A percentile compares a stretch with the other conserved stretches of the same genome.
Conservation (phyloP, 768 basidiomycete species). For the Tulasnella sp. region DNA sequence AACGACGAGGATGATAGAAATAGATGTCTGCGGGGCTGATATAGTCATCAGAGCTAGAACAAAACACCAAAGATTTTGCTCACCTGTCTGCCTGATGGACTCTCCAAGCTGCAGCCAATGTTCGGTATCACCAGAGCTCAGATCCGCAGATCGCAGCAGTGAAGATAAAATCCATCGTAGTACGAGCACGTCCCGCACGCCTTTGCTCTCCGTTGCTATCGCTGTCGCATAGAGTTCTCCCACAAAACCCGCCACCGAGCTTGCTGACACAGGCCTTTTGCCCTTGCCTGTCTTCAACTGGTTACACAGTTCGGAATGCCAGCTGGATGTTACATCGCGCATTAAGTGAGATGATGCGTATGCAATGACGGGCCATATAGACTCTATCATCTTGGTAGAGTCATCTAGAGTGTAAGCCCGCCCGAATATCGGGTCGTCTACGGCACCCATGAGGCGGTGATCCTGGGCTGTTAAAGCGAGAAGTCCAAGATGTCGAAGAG, state of each 20-base stretch:
- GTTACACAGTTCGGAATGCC: slow-evolving; percentile 38
- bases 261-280: background rate
- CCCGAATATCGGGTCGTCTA: slow-evolving; percentile 40
- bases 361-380: slow-evolving; percentile 42
- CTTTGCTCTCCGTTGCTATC: slow-evolving; percentile 29
- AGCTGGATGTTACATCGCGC: slow-evolving; percentile 31
- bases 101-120: slow-evolving; percentile 64
- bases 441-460: slow-evolving; percentile 40
- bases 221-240: no score
- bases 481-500: slow-evolving; percentile 55
- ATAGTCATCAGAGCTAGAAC: background rate
- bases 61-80: slow-evolving; percentile 19
- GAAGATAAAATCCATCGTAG: slow-evolving; percentile 51
- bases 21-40: slow-evolving; percentile 56
- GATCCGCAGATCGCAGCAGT: slow-evolving; percentile 45
- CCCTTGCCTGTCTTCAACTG: slow-evolving; percentile 17
- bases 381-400: slow-evolving; percentile 34
- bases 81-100: slow-evolving; percentile 51
- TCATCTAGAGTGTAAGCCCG: slow-evolving; percentile 29
- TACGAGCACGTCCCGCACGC: slow-evolving; percentile 44
- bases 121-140: slow-evolving; percentile 48
- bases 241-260: no score
- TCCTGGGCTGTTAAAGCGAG: slow-evolving; percentile 55
- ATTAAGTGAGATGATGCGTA: slow-evolving; percentile 47
- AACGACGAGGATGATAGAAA: slow-evolving; percentile 54